Evolutionary conservation across 768 basidiomycete species (phyloP).

Genomic region (Brasilioporus rufonigricans): DNA sequence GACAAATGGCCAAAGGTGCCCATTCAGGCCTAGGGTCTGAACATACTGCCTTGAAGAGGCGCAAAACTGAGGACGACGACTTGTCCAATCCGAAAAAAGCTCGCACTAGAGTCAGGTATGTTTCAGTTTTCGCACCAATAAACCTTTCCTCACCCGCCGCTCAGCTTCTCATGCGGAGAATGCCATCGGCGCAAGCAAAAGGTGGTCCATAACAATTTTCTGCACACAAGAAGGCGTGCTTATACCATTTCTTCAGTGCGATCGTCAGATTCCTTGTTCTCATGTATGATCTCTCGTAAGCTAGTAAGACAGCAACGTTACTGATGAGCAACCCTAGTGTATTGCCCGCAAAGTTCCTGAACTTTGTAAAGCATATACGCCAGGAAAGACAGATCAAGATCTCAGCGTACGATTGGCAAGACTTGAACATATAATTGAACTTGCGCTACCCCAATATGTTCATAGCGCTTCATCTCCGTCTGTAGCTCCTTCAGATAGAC

Average conservation of each 20-base stretch:
- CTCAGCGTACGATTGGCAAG: conserved; percentile 69
- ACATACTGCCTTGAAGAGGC: conserved; percentile 48
- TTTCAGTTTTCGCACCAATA: conserved; percentile 1
- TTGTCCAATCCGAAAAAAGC: conserved; percentile 53
- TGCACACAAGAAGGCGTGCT: conserved; percentile 19
- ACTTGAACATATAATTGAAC: conserved; percentile 78
- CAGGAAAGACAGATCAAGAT: conserved; percentile 84
- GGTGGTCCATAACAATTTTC: conserved; percentile 35
- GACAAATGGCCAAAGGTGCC: conserved; percentile 30
- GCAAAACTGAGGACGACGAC: conserved; percentile 64
- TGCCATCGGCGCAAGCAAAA: conserved; percentile 89
- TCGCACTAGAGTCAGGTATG: conserved; percentile 74
- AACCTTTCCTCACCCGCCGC: conserved; percentile 4
- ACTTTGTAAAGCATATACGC: conserved; percentile 84
- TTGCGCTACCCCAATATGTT: conserved; percentile 74
- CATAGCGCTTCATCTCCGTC: conserved; percentile 39
- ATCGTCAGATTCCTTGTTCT: conserved; percentile 81
- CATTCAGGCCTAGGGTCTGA: conserved; percentile 22
- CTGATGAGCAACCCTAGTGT: conserved; percentile 47
- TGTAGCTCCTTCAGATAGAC: conserved; percentile 34
- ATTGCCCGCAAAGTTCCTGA: conserved; percentile 85
- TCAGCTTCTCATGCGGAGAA: conserved; percentile 82
- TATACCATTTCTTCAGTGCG: conserved; percentile 53
- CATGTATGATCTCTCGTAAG: conserved; percentile 51
- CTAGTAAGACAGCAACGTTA: conserved; percentile 3